Conservation (phyloP, 148 eudicot species). For the Camellia sinensis region DNA sequence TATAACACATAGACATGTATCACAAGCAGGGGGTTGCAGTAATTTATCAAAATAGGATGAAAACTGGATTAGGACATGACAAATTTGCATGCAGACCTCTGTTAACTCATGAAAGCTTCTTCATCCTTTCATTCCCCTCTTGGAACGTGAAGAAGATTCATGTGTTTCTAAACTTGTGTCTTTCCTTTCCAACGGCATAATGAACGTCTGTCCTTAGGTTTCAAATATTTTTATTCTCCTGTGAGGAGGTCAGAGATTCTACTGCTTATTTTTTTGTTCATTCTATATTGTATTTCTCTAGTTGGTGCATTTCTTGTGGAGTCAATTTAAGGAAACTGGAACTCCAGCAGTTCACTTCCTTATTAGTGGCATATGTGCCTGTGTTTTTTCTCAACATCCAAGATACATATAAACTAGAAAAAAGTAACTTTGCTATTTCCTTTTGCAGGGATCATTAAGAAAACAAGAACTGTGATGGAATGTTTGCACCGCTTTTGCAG, state of each 20-base stretch:
- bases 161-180: background rate
- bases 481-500: conserved; percentile 98
- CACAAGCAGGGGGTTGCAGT: background rate
- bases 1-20: background rate
- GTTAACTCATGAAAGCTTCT: background rate
- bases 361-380: background rate
- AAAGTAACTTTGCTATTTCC: conserved; percentile 5
- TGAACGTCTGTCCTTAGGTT: background rate
- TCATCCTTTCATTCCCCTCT: conserved; percentile 1
- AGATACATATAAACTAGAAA: background rate
- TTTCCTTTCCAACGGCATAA: background rate
- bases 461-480: conserved; percentile 98
- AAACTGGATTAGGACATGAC: background rate
- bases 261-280: background rate
- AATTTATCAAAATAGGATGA: background rate
- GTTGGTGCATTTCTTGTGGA: background rate
- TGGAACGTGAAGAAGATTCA: conserved; percentile 3
- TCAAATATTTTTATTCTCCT: background rate
- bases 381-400: background rate
- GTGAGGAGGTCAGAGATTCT: background rate
- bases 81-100: background rate
- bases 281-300: background rate
- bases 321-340: background rate
- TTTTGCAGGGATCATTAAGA: conserved; percentile 79
- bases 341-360: background rate